These are phyloP conservation scores for Debaryomyces subglobosus DNA, from an alignment of 1,139 yeast species.

Conservation along the genomic window DNA sequence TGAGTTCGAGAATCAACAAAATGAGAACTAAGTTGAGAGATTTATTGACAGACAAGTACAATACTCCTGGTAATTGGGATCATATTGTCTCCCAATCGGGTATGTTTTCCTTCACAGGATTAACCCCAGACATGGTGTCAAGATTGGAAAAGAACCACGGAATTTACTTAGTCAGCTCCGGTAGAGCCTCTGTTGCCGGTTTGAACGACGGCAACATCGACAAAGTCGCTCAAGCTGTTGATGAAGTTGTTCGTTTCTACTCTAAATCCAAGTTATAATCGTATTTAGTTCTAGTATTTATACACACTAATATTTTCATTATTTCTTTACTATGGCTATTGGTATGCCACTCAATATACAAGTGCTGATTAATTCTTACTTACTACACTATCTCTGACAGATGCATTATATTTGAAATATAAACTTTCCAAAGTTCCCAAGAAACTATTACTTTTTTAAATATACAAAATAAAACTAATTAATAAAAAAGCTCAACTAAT, in stretches of 20 bases:
- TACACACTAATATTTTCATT: not conserved
- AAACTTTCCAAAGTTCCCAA: conserved; percentile 6
- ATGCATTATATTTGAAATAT: conserved; percentile 10
- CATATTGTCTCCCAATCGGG: conserved; percentile 93
- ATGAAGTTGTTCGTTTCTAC: conserved; percentile 64
- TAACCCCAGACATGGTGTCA: conserved; percentile 76
- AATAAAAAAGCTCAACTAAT: conserved; percentile 5
- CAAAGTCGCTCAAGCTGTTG: conserved; percentile 80
- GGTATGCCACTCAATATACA: not conserved
- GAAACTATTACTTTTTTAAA: conserved; percentile 7
- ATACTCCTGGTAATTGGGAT: conserved; percentile 91
- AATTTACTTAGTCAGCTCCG: conserved; percentile 76
- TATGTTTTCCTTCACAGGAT: conserved; percentile 95
- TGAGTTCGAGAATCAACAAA: conserved; percentile 80
- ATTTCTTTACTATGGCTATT: not conserved
- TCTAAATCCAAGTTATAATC: conserved; percentile 36
- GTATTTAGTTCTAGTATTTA: conserved; percentile 4
- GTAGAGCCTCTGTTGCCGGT: conserved; percentile 95
- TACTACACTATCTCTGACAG: conserved; percentile 2
- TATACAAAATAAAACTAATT: conserved; percentile 9
- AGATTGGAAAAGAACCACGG: conserved; percentile 78
- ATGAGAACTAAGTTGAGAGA: conserved; percentile 75
- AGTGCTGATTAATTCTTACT: not conserved
- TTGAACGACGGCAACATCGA: conserved; percentile 79
- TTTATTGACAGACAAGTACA: conserved; percentile 56